These are phyloP conservation scores for Dalbergia cochinchinensis DNA, from an alignment of 306 rosid species.

Conservation along the genomic window DNA sequence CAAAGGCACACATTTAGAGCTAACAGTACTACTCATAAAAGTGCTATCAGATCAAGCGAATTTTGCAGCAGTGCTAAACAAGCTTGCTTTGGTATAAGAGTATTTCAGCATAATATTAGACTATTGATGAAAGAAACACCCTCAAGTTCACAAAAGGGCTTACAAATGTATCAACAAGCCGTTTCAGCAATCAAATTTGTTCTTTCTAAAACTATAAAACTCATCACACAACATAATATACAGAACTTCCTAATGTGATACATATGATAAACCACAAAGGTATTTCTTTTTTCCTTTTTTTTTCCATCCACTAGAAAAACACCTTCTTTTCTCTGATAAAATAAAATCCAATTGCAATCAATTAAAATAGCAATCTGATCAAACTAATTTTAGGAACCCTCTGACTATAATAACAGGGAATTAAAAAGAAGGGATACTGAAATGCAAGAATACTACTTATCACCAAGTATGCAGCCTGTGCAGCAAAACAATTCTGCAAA, in stretches of 20 bases:
- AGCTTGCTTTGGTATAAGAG: not conserved
- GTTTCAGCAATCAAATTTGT: conserved; percentile 28
- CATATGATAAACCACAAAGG: conserved; percentile 13
- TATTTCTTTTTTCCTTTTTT: not conserved
- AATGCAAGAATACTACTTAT: conserved; percentile 43
- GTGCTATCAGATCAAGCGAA: not conserved
- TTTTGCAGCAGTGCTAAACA: not conserved
- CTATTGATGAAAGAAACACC: not conserved
- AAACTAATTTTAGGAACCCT: conserved; percentile 43
- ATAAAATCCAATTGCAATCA: conserved; percentile 53
- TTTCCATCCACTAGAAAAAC: conserved; percentile 11
- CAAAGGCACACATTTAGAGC: not conserved
- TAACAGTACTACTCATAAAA: not conserved
- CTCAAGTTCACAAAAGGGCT: not conserved
- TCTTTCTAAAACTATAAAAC: conserved; percentile 37
- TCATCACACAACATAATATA: conserved; percentile 36
- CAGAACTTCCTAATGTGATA: conserved; percentile 23
- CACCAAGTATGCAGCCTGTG: conserved; percentile 53
- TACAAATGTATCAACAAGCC: conserved; percentile 14
- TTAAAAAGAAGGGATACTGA: conserved; percentile 35
- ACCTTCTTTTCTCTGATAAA: conserved; percentile 45
- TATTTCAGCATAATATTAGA: not conserved
- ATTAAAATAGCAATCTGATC: conserved; percentile 43
- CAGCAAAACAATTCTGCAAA: conserved; percentile 53
- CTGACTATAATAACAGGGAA: conserved; percentile 39